These are phyloP conservation scores for Raffaelea ambrosiae DNA, from an alignment of 2,329 filamentous ascomycete genomes.

Conservation along the genomic window DNA sequence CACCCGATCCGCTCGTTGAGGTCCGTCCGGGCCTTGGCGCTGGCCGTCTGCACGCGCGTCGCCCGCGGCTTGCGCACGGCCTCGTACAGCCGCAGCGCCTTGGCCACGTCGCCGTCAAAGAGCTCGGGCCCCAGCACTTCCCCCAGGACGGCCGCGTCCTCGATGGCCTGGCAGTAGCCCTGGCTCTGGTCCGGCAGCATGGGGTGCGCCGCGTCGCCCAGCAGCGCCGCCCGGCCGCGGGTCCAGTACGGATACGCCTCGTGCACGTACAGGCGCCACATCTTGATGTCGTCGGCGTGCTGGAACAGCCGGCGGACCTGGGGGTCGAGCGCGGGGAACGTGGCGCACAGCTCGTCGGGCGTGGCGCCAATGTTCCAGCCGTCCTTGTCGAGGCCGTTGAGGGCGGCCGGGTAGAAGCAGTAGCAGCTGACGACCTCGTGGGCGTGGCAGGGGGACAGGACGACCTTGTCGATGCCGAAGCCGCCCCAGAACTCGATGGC, in stretches of 20 bases:
- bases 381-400: conserved; percentile 15
- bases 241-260: conserved; percentile 21
- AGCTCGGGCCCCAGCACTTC: conserved; percentile 19
- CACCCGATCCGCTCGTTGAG: conserved; percentile 4
- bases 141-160: conserved; percentile 29
- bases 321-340: conserved; percentile 10
- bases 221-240: conserved; percentile 25
- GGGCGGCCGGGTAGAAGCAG: conserved; percentile 24
- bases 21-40: conserved; percentile 6
- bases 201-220: conserved; percentile 38
- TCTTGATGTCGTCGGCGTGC: conserved; percentile 20
- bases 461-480: no score
- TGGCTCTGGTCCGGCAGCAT: conserved; percentile 22
- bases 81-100: not conserved
- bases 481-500: no score
- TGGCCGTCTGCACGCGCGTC: conserved; percentile 21
- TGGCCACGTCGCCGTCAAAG: not conserved
- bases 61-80: conserved; percentile 9
- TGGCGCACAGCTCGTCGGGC: conserved; percentile 8
- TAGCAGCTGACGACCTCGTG: conserved; percentile 28
- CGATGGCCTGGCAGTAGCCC: conserved; percentile 29
- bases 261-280: conserved; percentile 19
- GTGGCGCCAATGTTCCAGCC: conserved; percentile 16
- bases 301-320: conserved; percentile 11
- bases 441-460: no score